Evolutionary conservation across 306 rosid species (phyloP), one percentile per base, ranked within the genome.

Genomic region (Prunus salicina): DNA sequence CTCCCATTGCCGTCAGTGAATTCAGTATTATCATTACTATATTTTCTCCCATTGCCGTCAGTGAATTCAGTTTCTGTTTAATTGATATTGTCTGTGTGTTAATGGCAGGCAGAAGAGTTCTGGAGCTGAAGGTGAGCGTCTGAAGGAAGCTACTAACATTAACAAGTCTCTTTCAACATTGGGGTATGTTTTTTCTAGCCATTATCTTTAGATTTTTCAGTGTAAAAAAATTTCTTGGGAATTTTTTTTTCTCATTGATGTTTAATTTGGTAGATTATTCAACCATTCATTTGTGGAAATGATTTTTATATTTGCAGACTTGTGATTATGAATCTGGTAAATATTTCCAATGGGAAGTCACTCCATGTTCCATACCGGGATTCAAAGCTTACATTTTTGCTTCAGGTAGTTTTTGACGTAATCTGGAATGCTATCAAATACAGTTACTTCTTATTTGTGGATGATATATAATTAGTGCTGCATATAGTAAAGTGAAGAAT

Each of bases 71-170:
- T 63, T 63, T 8, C 45, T 57, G 14, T 72, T 43, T 69, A 15
- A 43, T 76, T 70, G 64, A 75, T 57, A 52, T 22, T 57, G 9
- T 30, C 56, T 50, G 63, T 27, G 62, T 85, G 73, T 67, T 77
- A 58, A 82, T 79, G n/a, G 66, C 80, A 92, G 99, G 86, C 99
- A 95, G 75, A 95, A 95, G 91, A 95, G 99, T 78, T 95, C 99
- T 72, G 99, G 99, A 51, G 99, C 99, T 65, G 99, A 95, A 85
- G 99, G 99, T 70, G 98, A 95, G 71, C 98, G 99, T 73, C 93
- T 95, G 38, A 95, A 89, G 90, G 99, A 92, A 91, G 99, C 99
- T 57, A 95, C 99, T 25, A 95, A 91, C 64, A 95, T 95, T 83
- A 95, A 95, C 86, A 95, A 92, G 82, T 95, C 99, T 71, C 99